A percentile compares a stretch with the other conserved stretches of the same genome.
Conservation (phyloP, 306 rosid species). For the Cicer pinnatifidum region DNA sequence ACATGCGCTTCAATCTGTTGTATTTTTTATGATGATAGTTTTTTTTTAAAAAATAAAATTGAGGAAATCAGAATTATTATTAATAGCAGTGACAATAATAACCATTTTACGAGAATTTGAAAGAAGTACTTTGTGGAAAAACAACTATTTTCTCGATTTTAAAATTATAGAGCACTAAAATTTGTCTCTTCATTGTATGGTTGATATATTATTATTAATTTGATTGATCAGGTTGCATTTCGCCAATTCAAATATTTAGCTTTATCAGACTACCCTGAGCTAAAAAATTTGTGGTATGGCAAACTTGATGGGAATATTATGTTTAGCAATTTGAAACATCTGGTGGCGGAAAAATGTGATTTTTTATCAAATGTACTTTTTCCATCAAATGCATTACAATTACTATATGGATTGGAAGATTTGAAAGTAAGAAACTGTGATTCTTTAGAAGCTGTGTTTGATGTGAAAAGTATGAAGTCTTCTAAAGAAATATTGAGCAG, state of each 20-base stretch:
- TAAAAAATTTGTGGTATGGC: background rate
- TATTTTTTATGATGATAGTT: no score
- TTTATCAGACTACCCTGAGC: background rate
- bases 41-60: no score
- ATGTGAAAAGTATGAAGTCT: background rate
- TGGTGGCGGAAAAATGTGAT: constrained; percentile 19
- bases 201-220: background rate
- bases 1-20: no score
- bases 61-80: no score
- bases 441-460: constrained; percentile 7
- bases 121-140: no score
- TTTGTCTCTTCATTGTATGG: background rate
- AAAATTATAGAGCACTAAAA: no score
- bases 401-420: background rate
- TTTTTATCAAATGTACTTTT: constrained; percentile 23
- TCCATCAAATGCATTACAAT: background rate
- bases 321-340: constrained; percentile 10
- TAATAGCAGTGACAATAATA: no score
- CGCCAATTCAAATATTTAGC: background rate
- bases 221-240: constrained; percentile 24
- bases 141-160: no score
- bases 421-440: constrained; percentile 10
- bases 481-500: background rate
- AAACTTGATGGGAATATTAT: background rate
- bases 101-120: no score